Evolutionary conservation across 805 yeast species (phyloP).

Genomic region (Millerozyma miso): DNA sequence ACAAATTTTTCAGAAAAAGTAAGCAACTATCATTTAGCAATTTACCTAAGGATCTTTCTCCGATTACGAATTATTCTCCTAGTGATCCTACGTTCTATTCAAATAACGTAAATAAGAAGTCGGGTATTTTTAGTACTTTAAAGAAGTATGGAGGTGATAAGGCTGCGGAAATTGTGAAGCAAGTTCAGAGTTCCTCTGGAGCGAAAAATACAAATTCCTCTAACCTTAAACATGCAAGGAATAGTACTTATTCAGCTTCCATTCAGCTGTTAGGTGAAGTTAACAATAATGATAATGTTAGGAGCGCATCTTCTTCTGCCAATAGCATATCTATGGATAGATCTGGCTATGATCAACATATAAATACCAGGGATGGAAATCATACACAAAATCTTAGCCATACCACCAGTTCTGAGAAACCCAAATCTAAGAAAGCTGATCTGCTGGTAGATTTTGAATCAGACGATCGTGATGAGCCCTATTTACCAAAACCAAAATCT

Average conservation of each 20-base stretch:
- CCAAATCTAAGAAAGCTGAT: not conserved
- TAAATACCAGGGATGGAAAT: not conserved
- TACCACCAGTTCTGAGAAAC: not conserved
- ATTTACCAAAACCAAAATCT: slow-evolving; percentile 7
- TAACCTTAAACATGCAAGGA: not conserved
- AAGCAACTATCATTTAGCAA: slow-evolving; percentile 14
- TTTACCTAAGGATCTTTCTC: not conserved
- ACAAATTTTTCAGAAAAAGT: slow-evolving; percentile 58
- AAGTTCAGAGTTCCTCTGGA: slow-evolving; percentile 15
- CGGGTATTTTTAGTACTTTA: slow-evolving; percentile 37
- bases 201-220: not conserved
- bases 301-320: not conserved
- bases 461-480: slow-evolving; percentile 6
- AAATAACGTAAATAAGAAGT: slow-evolving; percentile 12
- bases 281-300: not conserved
- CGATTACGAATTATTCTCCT: not conserved
- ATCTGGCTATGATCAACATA: not conserved
- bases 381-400: not conserved
- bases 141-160: slow-evolving; percentile 38
- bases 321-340: not conserved
- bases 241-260: not conserved
- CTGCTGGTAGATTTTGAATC: not conserved
- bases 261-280: not conserved
- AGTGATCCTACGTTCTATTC: not conserved
- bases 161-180: slow-evolving; percentile 34